Evolutionary conservation across 352 stramenopile species (phyloP).

Genomic region (Phytophthora lateralis): DNA sequence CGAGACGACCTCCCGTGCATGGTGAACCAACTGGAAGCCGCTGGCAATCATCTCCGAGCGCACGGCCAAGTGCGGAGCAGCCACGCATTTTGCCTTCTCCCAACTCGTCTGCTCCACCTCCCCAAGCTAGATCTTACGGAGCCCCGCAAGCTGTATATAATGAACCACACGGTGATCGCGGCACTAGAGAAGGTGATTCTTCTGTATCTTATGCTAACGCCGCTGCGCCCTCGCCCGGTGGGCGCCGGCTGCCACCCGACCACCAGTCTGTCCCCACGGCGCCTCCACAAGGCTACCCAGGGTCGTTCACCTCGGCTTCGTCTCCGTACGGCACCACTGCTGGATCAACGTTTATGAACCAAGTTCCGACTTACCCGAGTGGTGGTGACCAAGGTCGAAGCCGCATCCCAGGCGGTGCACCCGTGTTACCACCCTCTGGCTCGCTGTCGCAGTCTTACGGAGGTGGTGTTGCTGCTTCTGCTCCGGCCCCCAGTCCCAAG

Average conservation of each 20-base stretch:
- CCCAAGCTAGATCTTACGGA: constrained; percentile 69
- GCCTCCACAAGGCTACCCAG: constrained; percentile 24
- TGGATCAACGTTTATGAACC: constrained; percentile 24
- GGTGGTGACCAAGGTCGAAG: constrained; percentile 25
- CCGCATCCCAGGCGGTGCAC: constrained; percentile 21
- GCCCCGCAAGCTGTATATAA: constrained; percentile 61
- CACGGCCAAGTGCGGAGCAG: constrained; percentile 26
- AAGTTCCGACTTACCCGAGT: constrained; percentile 26
- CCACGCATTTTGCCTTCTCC: constrained; percentile 24
- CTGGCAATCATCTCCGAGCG: constrained; percentile 35
- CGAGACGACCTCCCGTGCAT: constrained; percentile 18
- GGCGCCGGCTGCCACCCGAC: constrained; percentile 23
- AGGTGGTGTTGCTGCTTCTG: constrained; percentile 4
- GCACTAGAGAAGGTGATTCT: constrained; percentile 46
- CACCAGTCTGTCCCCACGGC: constrained; percentile 8
- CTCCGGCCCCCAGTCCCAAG: constrained; percentile 12
- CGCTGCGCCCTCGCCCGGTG: constrained; percentile 27
- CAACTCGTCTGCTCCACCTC: constrained; percentile 36
- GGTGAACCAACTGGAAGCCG: constrained; percentile 29
- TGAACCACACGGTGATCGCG: constrained; percentile 61
- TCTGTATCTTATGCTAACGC: constrained; percentile 57
- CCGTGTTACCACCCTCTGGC: constrained; percentile 27
- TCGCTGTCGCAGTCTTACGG: constrained; percentile 33
- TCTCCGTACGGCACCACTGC: constrained; percentile 22
- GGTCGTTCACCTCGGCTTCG: constrained; percentile 20